phyloP scores from a whole-genome alignment of 2,329 filamentous ascomycete genomes.

The Penicillium sp. region DNA sequence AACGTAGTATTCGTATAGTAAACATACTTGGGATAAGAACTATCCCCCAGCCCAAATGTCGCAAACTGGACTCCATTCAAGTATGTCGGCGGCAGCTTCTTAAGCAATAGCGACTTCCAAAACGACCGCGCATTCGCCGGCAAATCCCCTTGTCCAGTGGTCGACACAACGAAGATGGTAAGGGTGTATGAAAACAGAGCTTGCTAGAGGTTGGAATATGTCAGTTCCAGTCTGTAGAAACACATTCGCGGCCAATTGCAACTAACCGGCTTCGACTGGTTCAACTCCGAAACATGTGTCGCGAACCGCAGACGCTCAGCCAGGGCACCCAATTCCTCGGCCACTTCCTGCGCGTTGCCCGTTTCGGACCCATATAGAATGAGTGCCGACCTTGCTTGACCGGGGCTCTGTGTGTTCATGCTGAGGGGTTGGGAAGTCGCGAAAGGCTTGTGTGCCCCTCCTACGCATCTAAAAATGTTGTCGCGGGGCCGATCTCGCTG shows the following conservation, averaged over 20 bases:
- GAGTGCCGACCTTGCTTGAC: conserved; percentile 51
- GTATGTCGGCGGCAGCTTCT: conserved; percentile 67
- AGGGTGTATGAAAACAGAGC: conserved; percentile 34
- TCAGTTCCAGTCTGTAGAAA: background rate
- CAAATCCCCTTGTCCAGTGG: conserved; percentile 90
- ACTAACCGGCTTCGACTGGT: conserved; percentile 69
- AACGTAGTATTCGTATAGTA: background rate
- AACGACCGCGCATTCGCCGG: conserved; percentile 76
- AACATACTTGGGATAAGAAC: conserved; percentile 79
- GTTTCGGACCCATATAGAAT: conserved; percentile 93
- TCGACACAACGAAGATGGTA: conserved; percentile 74
- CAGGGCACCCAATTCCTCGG: conserved; percentile 72
- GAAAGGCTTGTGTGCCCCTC: conserved; percentile 13
- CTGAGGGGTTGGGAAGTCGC: conserved; percentile 9
- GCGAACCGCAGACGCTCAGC: conserved; percentile 74
- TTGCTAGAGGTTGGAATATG: conserved; percentile 22
- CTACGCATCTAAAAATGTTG: conserved; percentile 11
- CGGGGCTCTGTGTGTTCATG: conserved; percentile 23
- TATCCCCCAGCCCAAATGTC: conserved; percentile 88
- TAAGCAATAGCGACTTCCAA: conserved; percentile 79
- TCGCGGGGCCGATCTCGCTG: conserved; percentile 21
- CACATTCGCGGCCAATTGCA: conserved; percentile 10
- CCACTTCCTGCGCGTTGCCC: conserved; percentile 86
- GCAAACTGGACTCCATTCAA: conserved; percentile 68
- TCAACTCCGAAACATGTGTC: conserved; percentile 70